A percentile compares a stretch with the other conserved stretches of the same genome.
Evolutionary conservation across 129 eudicot species (phyloP).

Genomic region (Escallonia herrerae): DNA sequence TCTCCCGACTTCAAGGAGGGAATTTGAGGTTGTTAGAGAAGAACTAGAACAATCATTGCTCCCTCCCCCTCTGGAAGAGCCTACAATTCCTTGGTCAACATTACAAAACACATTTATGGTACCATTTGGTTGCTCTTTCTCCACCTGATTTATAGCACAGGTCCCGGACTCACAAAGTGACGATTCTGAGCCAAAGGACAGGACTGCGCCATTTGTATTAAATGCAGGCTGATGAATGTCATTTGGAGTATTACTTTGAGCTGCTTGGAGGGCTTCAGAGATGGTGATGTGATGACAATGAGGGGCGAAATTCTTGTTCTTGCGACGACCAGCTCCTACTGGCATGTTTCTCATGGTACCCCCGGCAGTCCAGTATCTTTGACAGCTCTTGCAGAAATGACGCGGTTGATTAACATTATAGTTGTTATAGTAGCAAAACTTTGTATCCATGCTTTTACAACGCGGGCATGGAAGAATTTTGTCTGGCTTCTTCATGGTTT

Average conservation of each 20-base stretch:
- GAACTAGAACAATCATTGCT: constrained; percentile 28
- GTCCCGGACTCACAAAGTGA: constrained; percentile 32
- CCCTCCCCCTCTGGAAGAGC: constrained; percentile 6
- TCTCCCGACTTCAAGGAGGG: constrained; percentile 10
- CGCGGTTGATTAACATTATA: constrained; percentile 59
- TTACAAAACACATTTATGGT: constrained; percentile 9
- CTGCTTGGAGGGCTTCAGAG: constrained; percentile 28
- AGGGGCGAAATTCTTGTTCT: constrained; percentile 38
- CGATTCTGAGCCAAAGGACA: constrained; percentile 26
- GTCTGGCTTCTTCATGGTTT: constrained; percentile 49
- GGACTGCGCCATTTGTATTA: constrained; percentile 26
- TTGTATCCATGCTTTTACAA: constrained; percentile 61
- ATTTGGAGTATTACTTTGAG: constrained; percentile 17
- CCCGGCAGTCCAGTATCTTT: too few species aligned
- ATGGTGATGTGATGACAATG: constrained; percentile 26
- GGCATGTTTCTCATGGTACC: constrained; percentile 63
- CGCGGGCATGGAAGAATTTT: constrained; percentile 61
- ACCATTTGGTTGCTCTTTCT: constrained; percentile 8
- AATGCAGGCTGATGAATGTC: constrained; percentile 18
- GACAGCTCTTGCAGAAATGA: constrained; percentile 60
- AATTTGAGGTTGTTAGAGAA: constrained; percentile 15
- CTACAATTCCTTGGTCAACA: neutral
- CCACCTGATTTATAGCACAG: constrained; percentile 16
- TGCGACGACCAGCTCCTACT: constrained; percentile 55
- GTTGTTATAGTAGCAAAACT: constrained; percentile 58